A percentile compares a stretch with the other conserved stretches of the same genome.
These are phyloP conservation scores for Miscanthus sacchariflorus DNA, from an alignment of 202 grass and related monocot genomes.

Conservation along the genomic window DNA sequence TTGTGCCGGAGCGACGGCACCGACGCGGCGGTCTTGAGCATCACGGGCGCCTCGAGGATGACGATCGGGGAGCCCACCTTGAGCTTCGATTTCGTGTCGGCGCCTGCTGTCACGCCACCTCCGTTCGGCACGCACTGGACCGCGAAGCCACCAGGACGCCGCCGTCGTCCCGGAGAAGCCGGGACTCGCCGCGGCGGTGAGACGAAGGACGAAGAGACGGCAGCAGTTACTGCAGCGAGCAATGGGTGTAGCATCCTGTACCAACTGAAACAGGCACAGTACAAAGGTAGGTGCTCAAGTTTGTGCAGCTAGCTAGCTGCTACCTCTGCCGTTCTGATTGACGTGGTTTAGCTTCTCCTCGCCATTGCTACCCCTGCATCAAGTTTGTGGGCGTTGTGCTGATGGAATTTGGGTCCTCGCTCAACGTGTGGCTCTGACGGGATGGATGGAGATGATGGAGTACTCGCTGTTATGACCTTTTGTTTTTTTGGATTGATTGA, in stretches of 20 bases:
- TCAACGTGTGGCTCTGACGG: no score
- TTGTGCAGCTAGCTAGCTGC: neutral
- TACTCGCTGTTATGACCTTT: no score
- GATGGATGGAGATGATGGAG: no score
- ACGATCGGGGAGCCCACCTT: conserved; percentile 75
- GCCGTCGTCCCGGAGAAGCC: neutral
- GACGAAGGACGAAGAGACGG: neutral
- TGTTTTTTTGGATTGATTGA: no score
- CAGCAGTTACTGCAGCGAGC: neutral
- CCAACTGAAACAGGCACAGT: neutral
- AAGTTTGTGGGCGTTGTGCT: no score
- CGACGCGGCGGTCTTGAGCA: conserved; percentile 81
- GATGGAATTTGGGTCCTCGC: no score
- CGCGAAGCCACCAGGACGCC: neutral
- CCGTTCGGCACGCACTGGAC: conserved; percentile 36
- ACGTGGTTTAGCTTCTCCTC: no score
- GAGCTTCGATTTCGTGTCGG: conserved; percentile 40
- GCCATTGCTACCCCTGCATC: no score
- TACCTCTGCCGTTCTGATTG: neutral
- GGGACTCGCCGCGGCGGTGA: neutral
- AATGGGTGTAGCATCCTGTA: conserved; percentile 21
- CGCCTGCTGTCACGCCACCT: neutral
- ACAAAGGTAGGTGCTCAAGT: neutral
- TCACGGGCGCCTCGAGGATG: conserved; percentile 61
- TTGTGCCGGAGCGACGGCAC: conserved; percentile 81